Base-by-base conservation (phyloP, 78 protist genomes). In the Speleostelium caveatum region DNA sequence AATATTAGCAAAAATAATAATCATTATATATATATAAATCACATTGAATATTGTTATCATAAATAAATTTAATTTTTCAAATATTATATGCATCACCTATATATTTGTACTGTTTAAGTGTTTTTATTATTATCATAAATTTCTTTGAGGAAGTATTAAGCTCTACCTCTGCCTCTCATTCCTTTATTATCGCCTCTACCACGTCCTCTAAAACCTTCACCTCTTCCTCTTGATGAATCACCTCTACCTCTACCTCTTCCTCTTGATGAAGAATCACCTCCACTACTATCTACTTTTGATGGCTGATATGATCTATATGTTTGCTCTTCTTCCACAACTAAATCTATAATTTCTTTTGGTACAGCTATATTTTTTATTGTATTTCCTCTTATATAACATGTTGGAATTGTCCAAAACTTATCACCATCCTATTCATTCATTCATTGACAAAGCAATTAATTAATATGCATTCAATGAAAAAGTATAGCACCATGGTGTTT, bases 401-500 rank as follows among this genome's bases (percentile, higher is more conserved):
- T 93, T 16, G 92, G 73, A 32, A 97, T 2, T 39, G 73, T 83
- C 98, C 97, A 96, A 86, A 97, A 97, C 8, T 94, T 91, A 72
- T 95, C 97, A 24, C 97, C 95, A 78, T 96, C 98, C 94, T 93
- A n/a, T n/a, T n/a, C n/a, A n/a, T n/a, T n/a, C n/a, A n/a, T n/a
- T n/a, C n/a, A n/a, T n/a, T n/a, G n/a, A n/a, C n/a, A n/a, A n/a
- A n/a, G n/a, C n/a, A n/a, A n/a, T n/a, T n/a, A n/a, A n/a, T n/a
- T n/a, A n/a, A n/a, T n/a, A n/a, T n/a, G n/a, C n/a, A n/a, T n/a
- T n/a, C n/a, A n/a, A n/a, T n/a, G n/a, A n/a, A n/a, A n/a, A n/a
- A n/a, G n/a, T n/a, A n/a, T n/a, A n/a, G n/a, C n/a, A n/a, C n/a
- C n/a, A n/a, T n/a, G n/a, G n/a, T n/a, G n/a, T n/a, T n/a, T n/a